These are phyloP conservation scores for Cyphellophora europaea DNA, from an alignment of 2,329 filamentous ascomycete species.

Conservation along the genomic window DNA sequence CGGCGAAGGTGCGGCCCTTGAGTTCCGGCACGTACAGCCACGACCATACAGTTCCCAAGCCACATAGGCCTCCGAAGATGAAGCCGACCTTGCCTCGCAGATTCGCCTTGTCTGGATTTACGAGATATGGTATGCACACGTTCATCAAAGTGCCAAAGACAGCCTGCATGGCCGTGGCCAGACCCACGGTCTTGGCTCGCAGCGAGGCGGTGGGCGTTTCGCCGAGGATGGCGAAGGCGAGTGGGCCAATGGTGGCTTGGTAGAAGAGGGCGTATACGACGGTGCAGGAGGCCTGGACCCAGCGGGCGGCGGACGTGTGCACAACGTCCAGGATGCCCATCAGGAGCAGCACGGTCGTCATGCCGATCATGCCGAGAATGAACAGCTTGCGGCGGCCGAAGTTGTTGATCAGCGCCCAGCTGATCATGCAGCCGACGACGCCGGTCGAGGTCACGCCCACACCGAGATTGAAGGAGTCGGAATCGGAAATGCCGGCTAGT, in stretches of 20 bases:
- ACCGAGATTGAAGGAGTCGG: conserved; percentile 29
- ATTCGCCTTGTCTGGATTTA: conserved; percentile 17
- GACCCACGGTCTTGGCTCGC: conserved; percentile 35
- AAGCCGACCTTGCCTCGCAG: conserved; percentile 23
- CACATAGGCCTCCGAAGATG: conserved; percentile 21
- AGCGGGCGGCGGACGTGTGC: conserved; percentile 24
- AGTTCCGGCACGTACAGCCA: conserved; percentile 22
- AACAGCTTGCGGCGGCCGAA: conserved; percentile 26
- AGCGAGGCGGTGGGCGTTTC: conserved; percentile 35
- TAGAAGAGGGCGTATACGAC: conserved; percentile 32
- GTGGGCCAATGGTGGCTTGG: conserved; percentile 29
- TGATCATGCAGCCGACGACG: conserved; percentile 28
- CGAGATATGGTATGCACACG: conserved; percentile 29
- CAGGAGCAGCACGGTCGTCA: conserved; percentile 25
- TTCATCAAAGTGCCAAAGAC: conserved; percentile 29
- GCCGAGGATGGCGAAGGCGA: conserved; percentile 37
- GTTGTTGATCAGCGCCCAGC: conserved; percentile 25
- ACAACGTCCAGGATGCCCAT: conserved; percentile 33
- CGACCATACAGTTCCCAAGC: conserved; percentile 16
- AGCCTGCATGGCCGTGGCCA: conserved; percentile 30
- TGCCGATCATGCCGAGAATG: conserved; percentile 22
- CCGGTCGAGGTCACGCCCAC: conserved; percentile 29
- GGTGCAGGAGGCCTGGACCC: conserved; percentile 27
- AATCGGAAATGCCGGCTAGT: conserved; percentile 23
- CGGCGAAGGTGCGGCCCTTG: conserved; percentile 20